Base-by-base conservation (phyloP, 805 yeast species). In the Crinitomyces ghanaensis region DNA sequence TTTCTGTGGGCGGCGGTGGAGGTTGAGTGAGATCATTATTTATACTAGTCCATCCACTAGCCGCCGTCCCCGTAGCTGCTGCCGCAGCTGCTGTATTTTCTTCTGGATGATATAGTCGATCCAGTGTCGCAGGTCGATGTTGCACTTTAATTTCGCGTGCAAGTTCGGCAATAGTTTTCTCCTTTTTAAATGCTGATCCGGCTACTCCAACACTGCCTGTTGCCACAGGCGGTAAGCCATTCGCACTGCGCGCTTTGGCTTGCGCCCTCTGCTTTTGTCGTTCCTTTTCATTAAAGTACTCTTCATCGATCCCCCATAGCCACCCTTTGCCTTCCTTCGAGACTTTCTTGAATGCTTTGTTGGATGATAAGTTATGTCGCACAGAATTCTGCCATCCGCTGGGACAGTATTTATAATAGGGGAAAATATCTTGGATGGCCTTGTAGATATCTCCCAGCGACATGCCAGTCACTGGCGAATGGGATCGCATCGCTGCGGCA, bases 371-470 rank as follows among this genome's bases (percentile, higher is more conserved):
- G 48, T 85, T 86, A 58, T 91, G 98, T 33, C 93, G 70, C 13
- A 91, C 93, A 0, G 93, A 74, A 50, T 82, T 78, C 59, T 91
- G 98, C 98, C 98, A 91, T 2, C 97, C 97, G 54, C 85, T 94
- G 0, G 93, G 88, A 48, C 96, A 86, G 57, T 83, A 88, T 47
- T 77, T 71, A 59, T 83, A 91, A 60, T 82, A 91, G 2, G 97
- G 97, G 56, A 79, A 88, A 8, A 81, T 56, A 28, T 82, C 93
- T 54, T 81, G 80, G 31, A 91, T 85, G 1, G 84, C 82, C 34
- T 78, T 79, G 56, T 84, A 79, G 29, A 91, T 83, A 42, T 86
- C 96, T 0, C 85, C 74, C 26, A 80, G 59, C 2, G 86, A 74
- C 73, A 84, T 72, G 17, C 95, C 95, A 31, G 72, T 66, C 19